A percentile compares a stretch with the other conserved stretches of the same genome.
These are phyloP conservation scores for Cladosporium colombiae DNA, from an alignment of 2,329 filamentous ascomycete genomes.

Conservation along the genomic window DNA sequence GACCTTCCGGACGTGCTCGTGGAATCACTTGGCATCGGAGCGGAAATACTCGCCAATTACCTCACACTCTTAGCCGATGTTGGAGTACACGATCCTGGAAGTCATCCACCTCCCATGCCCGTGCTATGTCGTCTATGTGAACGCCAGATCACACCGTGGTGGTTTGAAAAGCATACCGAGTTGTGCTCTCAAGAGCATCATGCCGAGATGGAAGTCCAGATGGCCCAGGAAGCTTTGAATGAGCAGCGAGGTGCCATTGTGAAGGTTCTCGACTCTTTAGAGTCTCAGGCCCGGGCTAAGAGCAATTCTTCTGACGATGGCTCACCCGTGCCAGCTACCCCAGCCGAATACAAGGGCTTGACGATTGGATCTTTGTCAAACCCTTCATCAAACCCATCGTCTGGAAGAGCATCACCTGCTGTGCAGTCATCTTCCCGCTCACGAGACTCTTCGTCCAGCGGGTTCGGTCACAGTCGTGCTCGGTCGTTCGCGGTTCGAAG, in stretches of 20 bases:
- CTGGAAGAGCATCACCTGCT: constrained; percentile 69
- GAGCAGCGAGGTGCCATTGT: constrained; percentile 95
- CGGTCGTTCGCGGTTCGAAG: constrained; percentile 89
- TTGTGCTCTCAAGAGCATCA: constrained; percentile 93
- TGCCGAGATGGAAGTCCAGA: constrained; percentile 96
- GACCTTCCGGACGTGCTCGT: constrained; percentile 87
- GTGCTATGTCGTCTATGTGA: constrained; percentile 97
- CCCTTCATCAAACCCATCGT: constrained; percentile 63
- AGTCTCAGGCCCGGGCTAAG: constrained; percentile 70
- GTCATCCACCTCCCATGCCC: constrained; percentile 77
- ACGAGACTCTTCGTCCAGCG: constrained; percentile 64
- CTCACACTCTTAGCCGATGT: constrained; percentile 85
- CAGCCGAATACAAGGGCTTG: constrained; percentile 82
- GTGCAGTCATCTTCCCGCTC: constrained; percentile 63
- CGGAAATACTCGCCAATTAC: constrained; percentile 91
- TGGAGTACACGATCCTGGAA: constrained; percentile 70
- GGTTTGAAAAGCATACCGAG: constrained; percentile 99
- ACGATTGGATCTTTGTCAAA: constrained; percentile 76
- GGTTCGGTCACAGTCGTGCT: constrained; percentile 75
- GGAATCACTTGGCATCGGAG: constrained; percentile 89
- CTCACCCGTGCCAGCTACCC: constrained; percentile 34
- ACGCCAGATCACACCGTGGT: constrained; percentile 95
- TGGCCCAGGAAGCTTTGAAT: constrained; percentile 86
- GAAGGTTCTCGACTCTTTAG: constrained; percentile 88
- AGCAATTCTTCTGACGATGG: constrained; percentile 55